Evolutionary conservation across 345 rosid species (phyloP).

Genomic region (Capsella bursapastoris): DNA sequence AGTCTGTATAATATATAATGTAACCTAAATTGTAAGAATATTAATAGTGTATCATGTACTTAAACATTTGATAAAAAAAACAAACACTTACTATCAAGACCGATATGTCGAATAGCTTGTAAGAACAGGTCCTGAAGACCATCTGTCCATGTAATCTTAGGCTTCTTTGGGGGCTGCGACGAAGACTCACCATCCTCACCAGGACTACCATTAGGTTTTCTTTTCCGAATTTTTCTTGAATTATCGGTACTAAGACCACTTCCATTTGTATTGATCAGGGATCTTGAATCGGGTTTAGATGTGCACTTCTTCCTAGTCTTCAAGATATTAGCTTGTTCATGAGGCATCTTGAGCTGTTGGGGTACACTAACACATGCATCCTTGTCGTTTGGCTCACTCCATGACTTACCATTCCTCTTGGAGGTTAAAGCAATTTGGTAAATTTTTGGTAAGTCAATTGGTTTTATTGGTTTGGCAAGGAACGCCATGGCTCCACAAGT

Average conservation of each 20-base stretch:
- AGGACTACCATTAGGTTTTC: conserved; percentile 4
- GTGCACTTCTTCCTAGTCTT: conserved; percentile 14
- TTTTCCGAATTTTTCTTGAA: conserved; percentile 31
- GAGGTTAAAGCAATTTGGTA: conserved; percentile 56
- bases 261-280: conserved; percentile 16
- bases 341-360: conserved; percentile 17
- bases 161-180: conserved; percentile 47
- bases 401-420: conserved; percentile 49
- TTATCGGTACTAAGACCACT: conserved; percentile 11
- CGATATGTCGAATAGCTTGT: conserved; percentile 60
- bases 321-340: conserved; percentile 22
- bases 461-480: conserved; percentile 63
- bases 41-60: background rate
- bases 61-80: background rate
- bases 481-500: conserved; percentile 63
- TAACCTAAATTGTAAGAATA: conserved; percentile 1
- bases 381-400: conserved; percentile 16
- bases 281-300: conserved; percentile 19
- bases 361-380: conserved; percentile 29
- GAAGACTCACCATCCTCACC: conserved; percentile 31
- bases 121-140: conserved; percentile 65
- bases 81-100: conserved; percentile 66
- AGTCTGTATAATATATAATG: no score
- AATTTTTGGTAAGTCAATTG: conserved; percentile 53
- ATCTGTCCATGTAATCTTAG: conserved; percentile 63